Base-by-base conservation (phyloP, 2,329 filamentous ascomycete species). In the Amesomyces nigricolor region DNA sequence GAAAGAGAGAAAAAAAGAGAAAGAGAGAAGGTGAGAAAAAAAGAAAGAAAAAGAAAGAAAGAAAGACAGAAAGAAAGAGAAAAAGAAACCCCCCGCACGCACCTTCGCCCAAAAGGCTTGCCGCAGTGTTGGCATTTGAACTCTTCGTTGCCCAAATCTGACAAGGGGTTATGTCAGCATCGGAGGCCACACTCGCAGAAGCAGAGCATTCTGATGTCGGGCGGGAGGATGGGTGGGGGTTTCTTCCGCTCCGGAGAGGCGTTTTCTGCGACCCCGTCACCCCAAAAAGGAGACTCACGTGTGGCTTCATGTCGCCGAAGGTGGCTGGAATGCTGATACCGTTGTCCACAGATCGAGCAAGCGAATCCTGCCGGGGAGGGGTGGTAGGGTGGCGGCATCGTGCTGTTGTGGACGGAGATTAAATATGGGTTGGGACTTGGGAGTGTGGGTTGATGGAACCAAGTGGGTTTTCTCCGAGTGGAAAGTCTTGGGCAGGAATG, bases 291-390 rank as follows among this genome's bases (percentile, higher is more conserved):
- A n/a, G 19, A 53, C 50, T 43, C 7, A 57, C 55, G 55, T 4
- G 51, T 51, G 1, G 47, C 47, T 53, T 57, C 46, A 16, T 57
- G 50, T 10, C 55, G 17, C 32, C 51, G 50, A 3, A 57, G 46
- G 32, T 57, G 55, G 29, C 39, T 57, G 14, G 35, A 53, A 46
- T 53, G 51, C 17, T 43, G 42, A 11, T 57, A 57, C 39, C 53
- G 39, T 26, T 38, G 42, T 14, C 46, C 42, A 43, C 51, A 57
- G 3, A 35, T 42, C 9, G 29, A 30, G 22, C 55, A 57, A 8
- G 37, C 16, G 16, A 57, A 53, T 9, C 14, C 13, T 4, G 32
- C 5, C 6, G 26, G 9, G 4, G 40, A 3, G 4, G 8, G 22
- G n/a, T 13, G 22, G 6, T 26, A 6, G 6, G 22, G n/a, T 10